Evolutionary conservation across 139 green algal genomes (phyloP), one percentile per base, ranked within the genome.

Genomic region (Closterium sp.): DNA sequence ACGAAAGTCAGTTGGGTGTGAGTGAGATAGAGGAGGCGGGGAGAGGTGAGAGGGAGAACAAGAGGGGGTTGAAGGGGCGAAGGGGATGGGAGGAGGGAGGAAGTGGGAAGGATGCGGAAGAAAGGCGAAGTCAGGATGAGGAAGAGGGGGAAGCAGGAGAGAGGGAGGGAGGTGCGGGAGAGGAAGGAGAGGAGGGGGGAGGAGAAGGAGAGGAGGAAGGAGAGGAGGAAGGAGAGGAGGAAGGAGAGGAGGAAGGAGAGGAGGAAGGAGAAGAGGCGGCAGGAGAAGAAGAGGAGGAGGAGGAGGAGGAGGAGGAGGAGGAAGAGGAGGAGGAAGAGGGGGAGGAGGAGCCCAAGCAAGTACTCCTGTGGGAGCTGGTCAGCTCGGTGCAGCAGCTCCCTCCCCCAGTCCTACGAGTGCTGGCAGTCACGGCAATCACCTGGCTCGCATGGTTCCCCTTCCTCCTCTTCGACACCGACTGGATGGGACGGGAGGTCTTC

Each of bases 381-480:
- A 35, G 30, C 25, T 36, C 55, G 25, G 3, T 93, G 64, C 66
- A 32, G 55, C 31, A 93, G 31, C 87, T 93, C 32, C 86, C 90
- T 33, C 16, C n/a, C 3, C 87, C 36, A 2, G 91, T 94, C 32
- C 76, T 30, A 1, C 34, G 34, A 10, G 91, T 94, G 33, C 34
- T 94, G 34, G 32, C 83, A 33, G 87, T 94, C 23, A 90, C 88
- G 28, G 91, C 83, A 3, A 3, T 94, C 33, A 94, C 91, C n/a
- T 93, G 89, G 88, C 30, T 90, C 0, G 1, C 43, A 32, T 93
- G 89, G 89, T 94, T 93, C 84, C 84, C 92, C 7, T 94, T 94
- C 84, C 76, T 94, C 30, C 90, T 94, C 5, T 94, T 94, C 19
- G 89, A 94, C 69, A 91, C 92, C 21, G 92, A 94, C 34, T 94